Conservation (phyloP, 2,329 filamentous ascomycete species). For the Nothophaeocryptopus gaeumannii region DNA sequence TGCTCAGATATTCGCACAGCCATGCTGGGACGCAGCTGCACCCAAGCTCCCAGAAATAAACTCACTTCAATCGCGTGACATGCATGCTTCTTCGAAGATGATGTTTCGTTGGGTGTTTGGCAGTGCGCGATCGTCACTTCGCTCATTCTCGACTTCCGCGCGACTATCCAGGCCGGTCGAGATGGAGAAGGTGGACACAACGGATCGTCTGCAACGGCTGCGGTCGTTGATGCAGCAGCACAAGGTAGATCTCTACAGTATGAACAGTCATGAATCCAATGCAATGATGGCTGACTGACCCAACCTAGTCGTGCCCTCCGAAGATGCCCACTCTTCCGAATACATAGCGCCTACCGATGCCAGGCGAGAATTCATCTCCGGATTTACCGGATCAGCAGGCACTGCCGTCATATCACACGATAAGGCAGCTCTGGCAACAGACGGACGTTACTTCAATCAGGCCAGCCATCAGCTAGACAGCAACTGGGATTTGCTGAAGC, state of each 20-base stretch:
- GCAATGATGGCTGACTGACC: constrained; percentile 39
- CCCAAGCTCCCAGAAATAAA: background rate
- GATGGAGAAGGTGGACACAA: constrained; percentile 79
- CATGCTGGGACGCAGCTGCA: too few relatives aligned
- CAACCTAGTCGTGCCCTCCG: constrained; percentile 78
- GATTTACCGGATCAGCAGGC: constrained; percentile 92
- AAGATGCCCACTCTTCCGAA: constrained; percentile 96
- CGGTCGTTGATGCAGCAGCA: constrained; percentile 82
- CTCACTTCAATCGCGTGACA: constrained; percentile 2
- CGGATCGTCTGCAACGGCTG: constrained; percentile 69
- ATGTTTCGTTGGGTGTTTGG: constrained; percentile 15
- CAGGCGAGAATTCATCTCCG: constrained; percentile 84
- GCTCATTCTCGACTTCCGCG: constrained; percentile 24
- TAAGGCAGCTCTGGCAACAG: constrained; percentile 86
- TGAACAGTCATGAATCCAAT: constrained; percentile 12
- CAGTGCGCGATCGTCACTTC: constrained; percentile 7
- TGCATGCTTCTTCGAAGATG: constrained; percentile 6
- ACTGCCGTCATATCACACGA: constrained; percentile 83
- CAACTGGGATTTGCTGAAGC: constrained; percentile 91
- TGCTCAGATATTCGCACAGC: too few relatives aligned
- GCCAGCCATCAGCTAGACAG: constrained; percentile 82
- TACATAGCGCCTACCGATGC: constrained; percentile 97
- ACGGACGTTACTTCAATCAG: constrained; percentile 98
- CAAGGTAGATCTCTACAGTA: constrained; percentile 90
- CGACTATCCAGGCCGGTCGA: constrained; percentile 37